These are phyloP conservation scores for Xylaria nigripes DNA, from an alignment of 495 filamentous ascomycete species.

Conservation along the genomic window DNA sequence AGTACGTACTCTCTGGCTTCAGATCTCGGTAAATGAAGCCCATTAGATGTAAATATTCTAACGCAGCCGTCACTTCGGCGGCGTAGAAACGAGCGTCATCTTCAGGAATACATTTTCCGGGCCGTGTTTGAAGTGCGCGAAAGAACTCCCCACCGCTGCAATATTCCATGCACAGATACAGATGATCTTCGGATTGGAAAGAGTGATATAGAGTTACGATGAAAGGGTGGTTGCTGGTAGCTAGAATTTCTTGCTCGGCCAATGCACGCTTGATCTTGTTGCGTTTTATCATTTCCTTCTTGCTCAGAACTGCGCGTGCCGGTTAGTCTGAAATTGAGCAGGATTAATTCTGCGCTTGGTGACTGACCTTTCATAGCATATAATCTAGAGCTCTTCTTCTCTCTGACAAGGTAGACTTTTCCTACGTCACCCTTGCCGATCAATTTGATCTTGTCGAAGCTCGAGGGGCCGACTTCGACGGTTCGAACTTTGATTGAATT, in stretches of 20 bases:
- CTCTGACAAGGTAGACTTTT: slow-evolving; percentile 93
- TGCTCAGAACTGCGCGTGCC: slow-evolving; percentile 70
- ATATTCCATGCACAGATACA: slow-evolving; percentile 99
- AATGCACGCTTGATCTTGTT: slow-evolving; percentile 99
- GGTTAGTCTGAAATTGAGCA: slow-evolving; percentile 25
- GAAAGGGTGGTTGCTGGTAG: slow-evolving; percentile 97
- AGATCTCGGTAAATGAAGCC: slow-evolving; percentile 98
- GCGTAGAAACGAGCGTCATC: slow-evolving; percentile 97
- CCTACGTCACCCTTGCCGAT: slow-evolving; percentile 98
- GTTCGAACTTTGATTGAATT: slow-evolving; percentile 98
- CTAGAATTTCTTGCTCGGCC: slow-evolving; percentile 95
- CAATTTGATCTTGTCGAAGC: slow-evolving; percentile 98
- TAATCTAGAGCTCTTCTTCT: slow-evolving; percentile 90
- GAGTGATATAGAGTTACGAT: slow-evolving; percentile 98
- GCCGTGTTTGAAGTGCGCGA: slow-evolving; percentile 88
- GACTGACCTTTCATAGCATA: slow-evolving; percentile 95
- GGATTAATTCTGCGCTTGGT: background rate
- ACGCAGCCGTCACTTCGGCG: slow-evolving; percentile 91
- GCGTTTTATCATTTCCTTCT: slow-evolving; percentile 99
- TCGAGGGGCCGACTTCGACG: slow-evolving; percentile 90
- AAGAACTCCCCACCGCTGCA: slow-evolving; percentile 99
- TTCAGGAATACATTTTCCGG: slow-evolving; percentile 93
- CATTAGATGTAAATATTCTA: slow-evolving; percentile 98
- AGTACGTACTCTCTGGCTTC: slow-evolving; percentile 85
- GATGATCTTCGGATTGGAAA: slow-evolving; percentile 96